Base-by-base conservation (phyloP, 1,284 basidiomycete species). In the Xerocomus minutiporus region DNA sequence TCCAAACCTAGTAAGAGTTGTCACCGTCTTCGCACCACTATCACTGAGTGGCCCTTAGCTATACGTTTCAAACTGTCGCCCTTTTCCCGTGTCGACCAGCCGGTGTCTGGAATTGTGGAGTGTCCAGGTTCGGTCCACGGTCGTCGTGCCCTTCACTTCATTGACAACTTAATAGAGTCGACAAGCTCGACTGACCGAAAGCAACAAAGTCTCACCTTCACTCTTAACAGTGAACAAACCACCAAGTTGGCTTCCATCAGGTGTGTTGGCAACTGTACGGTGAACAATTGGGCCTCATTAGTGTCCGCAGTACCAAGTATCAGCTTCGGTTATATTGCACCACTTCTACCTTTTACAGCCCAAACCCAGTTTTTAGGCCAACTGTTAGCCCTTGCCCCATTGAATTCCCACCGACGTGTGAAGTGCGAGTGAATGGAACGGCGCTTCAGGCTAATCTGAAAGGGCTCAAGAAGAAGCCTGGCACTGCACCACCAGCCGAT, bases 381-480 rank as follows among this genome's bases (percentile, higher is more conserved):
- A 75, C 71, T 56, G 61, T 69, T 35, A 65, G 71, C 6, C 78
- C 79, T 25, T 86, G 82, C 68, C 91, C 86, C 1, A 86, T 97
- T 54, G 94, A 98, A 72, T 97, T 94, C 63, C 94, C 94, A 12
- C 80, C 84, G 6, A 92, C 90, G 20, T 95, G 91, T 63, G 95
- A 97, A 79, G 85, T 95, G 48, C 83, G 87, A 61, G 82, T 97
- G 36, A 96, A 97, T 67, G 78, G 76, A 53, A 75, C 77, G 4
- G 74, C 79, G 46, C 72, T 96, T 31, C 75, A 75, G 11, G 91
- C 89, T 48, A 95, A 89, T 68, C 73, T 93, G 59, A 92, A 93
- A 65, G 95, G 95, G 2, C 73, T 97, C 62, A 95, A 97, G 77
- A 97, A 97, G 71, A 96, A 93, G 65, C 88, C 93, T n/a, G 94